Evolutionary conservation across 768 basidiomycete species (phyloP).

Genomic region (Termitomyces sp.): DNA sequence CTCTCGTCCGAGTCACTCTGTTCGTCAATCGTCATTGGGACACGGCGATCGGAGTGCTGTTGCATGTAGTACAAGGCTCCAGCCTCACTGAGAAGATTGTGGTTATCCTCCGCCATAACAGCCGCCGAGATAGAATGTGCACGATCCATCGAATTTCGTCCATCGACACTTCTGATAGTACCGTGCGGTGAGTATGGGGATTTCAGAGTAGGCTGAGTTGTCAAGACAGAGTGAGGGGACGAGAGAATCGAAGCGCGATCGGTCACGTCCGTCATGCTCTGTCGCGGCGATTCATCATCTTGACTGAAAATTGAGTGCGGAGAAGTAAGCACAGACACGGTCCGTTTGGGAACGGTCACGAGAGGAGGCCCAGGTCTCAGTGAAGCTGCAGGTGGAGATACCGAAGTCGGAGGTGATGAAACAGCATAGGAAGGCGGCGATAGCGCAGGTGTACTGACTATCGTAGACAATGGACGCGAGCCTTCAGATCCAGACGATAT

Average conservation of each 20-base stretch:
- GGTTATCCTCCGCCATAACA: conserved; percentile 23
- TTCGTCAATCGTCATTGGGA: conserved; percentile 41
- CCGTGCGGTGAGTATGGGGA: conserved; percentile 32
- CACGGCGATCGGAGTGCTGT: conserved; percentile 28
- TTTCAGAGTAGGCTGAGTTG: conserved; percentile 20
- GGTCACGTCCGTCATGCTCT: background rate
- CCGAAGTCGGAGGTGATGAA: background rate
- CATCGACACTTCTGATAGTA: conserved; percentile 12
- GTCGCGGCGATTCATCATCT: conserved; percentile 6
- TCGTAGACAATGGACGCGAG: background rate
- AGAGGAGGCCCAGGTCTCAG: conserved; percentile 3
- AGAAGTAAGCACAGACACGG: conserved; percentile 29
- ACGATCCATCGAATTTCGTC: conserved; percentile 6
- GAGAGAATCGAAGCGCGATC: conserved; percentile 25
- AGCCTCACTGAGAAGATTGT: conserved; percentile 47
- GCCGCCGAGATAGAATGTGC: conserved; percentile 17
- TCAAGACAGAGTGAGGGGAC: conserved; percentile 24
- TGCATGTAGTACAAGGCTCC: conserved; percentile 71
- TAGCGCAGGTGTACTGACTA: background rate
- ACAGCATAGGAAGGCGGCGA: conserved; percentile 1
- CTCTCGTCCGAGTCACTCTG: conserved; percentile 29
- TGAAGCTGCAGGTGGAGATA: background rate
- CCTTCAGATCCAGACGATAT: conserved; percentile 5
- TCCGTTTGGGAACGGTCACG: conserved; percentile 1
- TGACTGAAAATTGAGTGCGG: conserved; percentile 20